These are phyloP conservation scores for Chaetomiaceae sp. DNA, from an alignment of 2,329 filamentous ascomycete genomes.

Conservation along the genomic window DNA sequence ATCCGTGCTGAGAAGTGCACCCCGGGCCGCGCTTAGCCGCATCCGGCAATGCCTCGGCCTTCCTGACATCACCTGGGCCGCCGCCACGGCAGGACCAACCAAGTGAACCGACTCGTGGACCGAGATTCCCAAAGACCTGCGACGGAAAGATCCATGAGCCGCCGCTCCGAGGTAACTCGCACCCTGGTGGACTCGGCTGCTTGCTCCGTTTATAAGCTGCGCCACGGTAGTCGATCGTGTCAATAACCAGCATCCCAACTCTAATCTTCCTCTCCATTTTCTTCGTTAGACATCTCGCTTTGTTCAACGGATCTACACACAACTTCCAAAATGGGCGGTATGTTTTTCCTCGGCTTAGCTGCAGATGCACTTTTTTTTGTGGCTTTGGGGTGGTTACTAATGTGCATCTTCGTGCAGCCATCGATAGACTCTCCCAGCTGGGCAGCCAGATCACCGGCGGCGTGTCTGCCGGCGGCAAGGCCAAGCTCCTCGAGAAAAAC, in stretches of 20 bases:
- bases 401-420: constrained; percentile 36
- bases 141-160: background rate
- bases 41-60: constrained; percentile 29
- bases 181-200: no score
- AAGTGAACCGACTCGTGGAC: constrained; percentile 11
- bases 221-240: background rate
- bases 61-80: constrained; percentile 30
- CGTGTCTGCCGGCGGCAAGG: constrained; percentile 39
- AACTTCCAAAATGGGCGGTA: constrained; percentile 26
- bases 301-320: background rate
- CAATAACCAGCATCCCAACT: background rate
- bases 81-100: constrained; percentile 4
- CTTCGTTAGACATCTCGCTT: background rate
- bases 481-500: constrained; percentile 60
- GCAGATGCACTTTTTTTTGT: background rate
- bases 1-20: constrained; percentile 12
- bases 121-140: constrained; percentile 11
- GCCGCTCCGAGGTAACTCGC: constrained; percentile 17
- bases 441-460: constrained; percentile 55
- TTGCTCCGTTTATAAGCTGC: constrained; percentile 6
- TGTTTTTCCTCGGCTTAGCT: constrained; percentile 1
- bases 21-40: constrained; percentile 22
- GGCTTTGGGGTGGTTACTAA: constrained; percentile 1
- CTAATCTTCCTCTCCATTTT: background rate
- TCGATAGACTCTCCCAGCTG: constrained; percentile 56